Evolutionary conservation across 441 rosid species (phyloP).

Genomic region (Biscutella auriculata): DNA sequence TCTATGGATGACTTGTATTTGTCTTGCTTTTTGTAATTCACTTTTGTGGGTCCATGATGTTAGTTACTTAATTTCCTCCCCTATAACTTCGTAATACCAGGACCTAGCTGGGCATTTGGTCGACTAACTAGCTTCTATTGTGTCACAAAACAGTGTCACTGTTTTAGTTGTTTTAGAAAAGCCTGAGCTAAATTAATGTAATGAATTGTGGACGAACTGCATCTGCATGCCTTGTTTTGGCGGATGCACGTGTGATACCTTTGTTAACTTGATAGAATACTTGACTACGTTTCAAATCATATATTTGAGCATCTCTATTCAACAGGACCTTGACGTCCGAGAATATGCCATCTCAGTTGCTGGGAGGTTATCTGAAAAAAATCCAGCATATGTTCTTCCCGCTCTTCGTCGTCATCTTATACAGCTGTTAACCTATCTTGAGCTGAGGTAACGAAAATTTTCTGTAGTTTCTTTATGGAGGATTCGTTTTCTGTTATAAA

Average conservation of each 20-base stretch:
- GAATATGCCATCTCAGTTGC: slow-evolving; percentile 95
- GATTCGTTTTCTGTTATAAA: neutral
- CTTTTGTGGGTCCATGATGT: neutral
- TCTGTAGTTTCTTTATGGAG: slow-evolving; percentile 4
- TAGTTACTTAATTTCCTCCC: neutral
- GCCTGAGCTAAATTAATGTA: neutral
- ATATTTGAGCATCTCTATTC: slow-evolving; percentile 16
- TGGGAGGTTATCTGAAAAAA: slow-evolving; percentile 97
- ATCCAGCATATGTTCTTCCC: slow-evolving; percentile 99
- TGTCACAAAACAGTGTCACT: slow-evolving; percentile 6
- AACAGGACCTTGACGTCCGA: slow-evolving; percentile 92
- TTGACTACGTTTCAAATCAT: slow-evolving; percentile 8
- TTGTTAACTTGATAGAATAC: slow-evolving; percentile 12
- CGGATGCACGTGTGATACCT: neutral
- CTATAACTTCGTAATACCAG: neutral
- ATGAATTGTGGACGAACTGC: slow-evolving; percentile 6
- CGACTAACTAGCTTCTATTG: slow-evolving; percentile 1
- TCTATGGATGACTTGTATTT: neutral
- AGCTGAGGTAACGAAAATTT: slow-evolving; percentile 60
- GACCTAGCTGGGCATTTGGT: slow-evolving; percentile 6
- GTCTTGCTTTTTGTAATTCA: neutral
- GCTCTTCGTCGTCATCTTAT: slow-evolving; percentile 99
- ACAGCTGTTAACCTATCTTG: slow-evolving; percentile 91
- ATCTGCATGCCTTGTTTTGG: neutral
- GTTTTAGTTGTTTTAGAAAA: neutral